Percentiles rank a stretch among this genome's conserved stretches.
Conservation (phyloP, 2,329 filamentous ascomycete species). For the Macrophomina pseudophaseolina region DNA sequence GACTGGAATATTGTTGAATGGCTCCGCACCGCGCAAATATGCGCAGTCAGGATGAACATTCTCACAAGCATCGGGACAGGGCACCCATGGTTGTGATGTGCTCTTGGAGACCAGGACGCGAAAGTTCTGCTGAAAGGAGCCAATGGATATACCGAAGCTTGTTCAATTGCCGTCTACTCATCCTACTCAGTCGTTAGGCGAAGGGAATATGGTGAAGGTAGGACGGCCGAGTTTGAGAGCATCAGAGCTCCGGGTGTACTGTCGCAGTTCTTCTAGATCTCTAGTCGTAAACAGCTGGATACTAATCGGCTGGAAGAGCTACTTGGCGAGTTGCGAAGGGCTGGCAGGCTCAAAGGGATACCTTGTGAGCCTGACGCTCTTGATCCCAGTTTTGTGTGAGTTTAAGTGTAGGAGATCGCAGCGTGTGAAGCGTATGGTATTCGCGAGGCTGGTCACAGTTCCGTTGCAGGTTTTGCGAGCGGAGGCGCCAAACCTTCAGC, state of each 20-base stretch:
- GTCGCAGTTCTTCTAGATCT: background rate
- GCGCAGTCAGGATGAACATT: constrained; percentile 30
- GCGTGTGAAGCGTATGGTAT: no score
- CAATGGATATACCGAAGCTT: constrained; percentile 47
- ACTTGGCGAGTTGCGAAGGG: no score
- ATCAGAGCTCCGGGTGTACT: background rate
- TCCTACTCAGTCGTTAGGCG: constrained; percentile 36
- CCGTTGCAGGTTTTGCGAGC: no score
- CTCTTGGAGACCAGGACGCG: constrained; percentile 43
- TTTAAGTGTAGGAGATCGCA: no score
- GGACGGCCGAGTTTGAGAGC: rapidly evolving
- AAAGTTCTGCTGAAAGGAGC: constrained; percentile 45
- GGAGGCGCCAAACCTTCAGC: no score
- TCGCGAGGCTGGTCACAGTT: no score
- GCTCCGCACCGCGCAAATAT: constrained; percentile 37
- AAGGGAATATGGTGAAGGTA: background rate
- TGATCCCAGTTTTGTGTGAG: no score
- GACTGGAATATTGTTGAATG: constrained; percentile 38
- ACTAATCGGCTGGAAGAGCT: no score
- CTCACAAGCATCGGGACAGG: constrained; percentile 41
- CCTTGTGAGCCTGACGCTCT: no score
- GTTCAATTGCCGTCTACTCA: constrained; percentile 49
- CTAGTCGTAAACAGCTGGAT: background rate
- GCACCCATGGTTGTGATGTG: constrained; percentile 36
- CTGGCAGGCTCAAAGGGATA: no score